Evolutionary conservation across 2,329 filamentous ascomycete species (phyloP), one percentile per base, ranked within the genome.

Genomic region (Lachnum nothofagi): DNA sequence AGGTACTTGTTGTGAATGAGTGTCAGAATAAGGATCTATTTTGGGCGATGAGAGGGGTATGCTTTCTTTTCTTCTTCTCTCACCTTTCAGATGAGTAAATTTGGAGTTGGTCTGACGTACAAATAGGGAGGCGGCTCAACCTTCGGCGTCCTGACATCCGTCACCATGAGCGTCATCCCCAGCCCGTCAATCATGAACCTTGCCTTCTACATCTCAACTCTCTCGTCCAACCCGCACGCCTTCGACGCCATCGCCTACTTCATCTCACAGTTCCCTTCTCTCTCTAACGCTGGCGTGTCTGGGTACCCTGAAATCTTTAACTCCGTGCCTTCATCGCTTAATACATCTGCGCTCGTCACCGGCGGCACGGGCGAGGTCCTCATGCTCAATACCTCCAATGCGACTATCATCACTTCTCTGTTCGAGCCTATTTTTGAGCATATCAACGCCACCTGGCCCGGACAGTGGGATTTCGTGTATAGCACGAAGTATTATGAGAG

Each of bases 21-120:
- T 69, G 72, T 6, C 66, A 75, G 29, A 71, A 83, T 44, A 48
- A 66, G 0, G 79, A 84, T 44, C 64, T 85, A 0, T 84, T 81
- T 61, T 85, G 80, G 81, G 81, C 80, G 0, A 68, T 83, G 49
- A 67, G 75, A 45, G 79, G 80, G 9, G 72, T 78, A 63, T 63
- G 71, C 68, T 8, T 6, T n/a, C 0, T 33, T 27, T n/a, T 27
- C 16, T n/a, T 42, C 14, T 62, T 62, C 70, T 20, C 5, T 7
- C 7, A 27, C 17, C 7, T 42, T 17, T 14, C 14, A 12, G n/a
- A n/a, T n/a, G n/a, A n/a, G n/a, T n/a, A n/a, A n/a, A n/a, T n/a
- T n/a, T 34, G 16, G 24, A n/a, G 23, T n/a, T 10, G 17, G n/a
- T 44, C 35, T 42, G 7, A 44, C 12, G 14, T n/a, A 14, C 14